Percentiles rank a stretch among this genome's conserved stretches.
Conservation (phyloP, 1,139 yeast species). For the Blastobotrys serpentis region DNA sequence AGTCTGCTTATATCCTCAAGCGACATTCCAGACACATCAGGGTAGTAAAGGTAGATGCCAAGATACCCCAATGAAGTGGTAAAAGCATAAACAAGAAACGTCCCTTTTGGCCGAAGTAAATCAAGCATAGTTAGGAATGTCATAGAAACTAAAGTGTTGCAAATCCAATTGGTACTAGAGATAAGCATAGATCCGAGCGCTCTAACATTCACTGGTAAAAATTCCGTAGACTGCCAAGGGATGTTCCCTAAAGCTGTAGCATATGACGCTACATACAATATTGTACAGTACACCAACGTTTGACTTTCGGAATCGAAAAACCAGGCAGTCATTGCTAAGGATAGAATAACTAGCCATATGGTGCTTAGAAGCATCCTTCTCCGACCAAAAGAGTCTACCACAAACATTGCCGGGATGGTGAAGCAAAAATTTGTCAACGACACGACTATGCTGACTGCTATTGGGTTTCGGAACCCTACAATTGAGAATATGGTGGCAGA, state of each 20-base stretch:
- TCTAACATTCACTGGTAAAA: conserved; percentile 46
- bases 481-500: conserved; percentile 64
- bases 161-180: conserved; percentile 47
- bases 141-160: conserved; percentile 44
- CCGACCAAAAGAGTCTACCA: conserved; percentile 62
- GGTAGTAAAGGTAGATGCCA: conserved; percentile 45
- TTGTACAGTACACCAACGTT: conserved; percentile 38
- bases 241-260: conserved; percentile 49
- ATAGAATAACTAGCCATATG: conserved; percentile 45
- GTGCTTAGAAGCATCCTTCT: conserved; percentile 58
- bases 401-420: conserved; percentile 58
- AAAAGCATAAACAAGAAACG: conserved; percentile 42
- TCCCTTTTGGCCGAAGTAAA: conserved; percentile 36
- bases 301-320: conserved; percentile 20
- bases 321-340: conserved; percentile 34
- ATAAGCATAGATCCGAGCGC: conserved; percentile 47
- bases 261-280: conserved; percentile 46
- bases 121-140: conserved; percentile 43
- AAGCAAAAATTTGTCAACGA: conserved; percentile 68
- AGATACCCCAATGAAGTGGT: conserved; percentile 44
- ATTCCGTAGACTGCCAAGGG: conserved; percentile 51
- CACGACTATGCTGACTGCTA: conserved; percentile 61
- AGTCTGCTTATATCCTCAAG: conserved; percentile 46
- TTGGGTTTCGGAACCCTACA: conserved; percentile 58
- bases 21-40: conserved; percentile 50